Conservation (phyloP, 2,329 filamentous ascomycete genomes). For the Dothistroma pini region DNA sequence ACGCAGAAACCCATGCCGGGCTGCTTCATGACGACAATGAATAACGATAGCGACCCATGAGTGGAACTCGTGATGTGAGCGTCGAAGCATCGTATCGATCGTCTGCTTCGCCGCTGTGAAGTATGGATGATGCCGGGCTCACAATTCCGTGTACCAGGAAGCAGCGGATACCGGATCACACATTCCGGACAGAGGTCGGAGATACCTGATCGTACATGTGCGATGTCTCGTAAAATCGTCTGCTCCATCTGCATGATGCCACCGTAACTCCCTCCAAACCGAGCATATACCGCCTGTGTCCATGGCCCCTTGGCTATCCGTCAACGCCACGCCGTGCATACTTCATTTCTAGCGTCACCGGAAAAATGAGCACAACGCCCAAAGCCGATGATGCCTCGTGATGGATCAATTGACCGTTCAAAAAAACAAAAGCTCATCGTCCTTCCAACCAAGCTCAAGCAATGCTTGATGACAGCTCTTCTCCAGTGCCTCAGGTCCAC, state of each 20-base stretch:
- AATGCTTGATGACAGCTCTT: constrained; percentile 58
- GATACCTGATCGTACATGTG: background rate
- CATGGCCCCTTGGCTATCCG: too few relatives aligned
- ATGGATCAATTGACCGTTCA: constrained; percentile 35
- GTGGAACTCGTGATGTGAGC: background rate
- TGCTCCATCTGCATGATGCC: background rate
- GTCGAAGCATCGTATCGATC: background rate
- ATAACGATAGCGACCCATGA: background rate
- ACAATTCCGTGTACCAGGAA: background rate
- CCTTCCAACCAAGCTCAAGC: constrained; percentile 63
- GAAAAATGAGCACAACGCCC: background rate
- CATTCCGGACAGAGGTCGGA: background rate
- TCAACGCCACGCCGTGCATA: background rate
- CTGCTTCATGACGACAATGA: background rate
- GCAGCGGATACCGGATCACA: background rate
- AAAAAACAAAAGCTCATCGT: constrained; percentile 73
- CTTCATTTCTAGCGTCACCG: background rate
- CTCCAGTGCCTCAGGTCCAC: constrained; percentile 74
- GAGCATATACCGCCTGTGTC: background rate
- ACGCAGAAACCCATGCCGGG: background rate
- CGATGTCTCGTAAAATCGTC: background rate
- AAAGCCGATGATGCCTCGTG: background rate
- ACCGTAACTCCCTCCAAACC: background rate
- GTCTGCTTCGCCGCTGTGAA: background rate
- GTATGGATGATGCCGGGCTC: background rate